Evolutionary conservation across 345 rosid species (phyloP).

Genomic region (Lumnitzera racemosa): DNA sequence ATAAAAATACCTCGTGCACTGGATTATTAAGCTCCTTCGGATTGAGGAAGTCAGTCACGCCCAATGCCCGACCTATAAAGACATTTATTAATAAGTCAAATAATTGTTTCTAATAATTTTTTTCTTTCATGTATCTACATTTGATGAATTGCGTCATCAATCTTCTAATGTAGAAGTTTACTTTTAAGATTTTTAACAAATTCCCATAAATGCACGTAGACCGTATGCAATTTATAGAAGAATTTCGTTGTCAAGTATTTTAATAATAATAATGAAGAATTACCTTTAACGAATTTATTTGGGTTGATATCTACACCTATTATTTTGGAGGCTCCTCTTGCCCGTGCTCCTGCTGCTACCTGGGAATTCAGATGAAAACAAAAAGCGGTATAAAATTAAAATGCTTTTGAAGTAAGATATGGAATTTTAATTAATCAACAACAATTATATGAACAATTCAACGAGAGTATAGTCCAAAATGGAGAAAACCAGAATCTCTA

Average conservation of each 20-base stretch:
- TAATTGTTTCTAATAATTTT: too few relatives aligned
- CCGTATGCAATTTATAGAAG: too few relatives aligned
- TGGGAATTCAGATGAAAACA: slow-evolving; percentile 5
- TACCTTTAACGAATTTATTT: slow-evolving; percentile 45
- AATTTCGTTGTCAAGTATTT: too few relatives aligned
- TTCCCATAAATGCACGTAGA: too few relatives aligned
- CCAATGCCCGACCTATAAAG: slow-evolving; percentile 23
- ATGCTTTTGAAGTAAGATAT: neutral
- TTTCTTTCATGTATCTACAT: too few relatives aligned
- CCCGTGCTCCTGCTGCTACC: slow-evolving; percentile 62
- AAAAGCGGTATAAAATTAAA: neutral
- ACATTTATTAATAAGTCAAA: too few relatives aligned
- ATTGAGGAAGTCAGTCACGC: slow-evolving; percentile 30
- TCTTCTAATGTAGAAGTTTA: too few relatives aligned
- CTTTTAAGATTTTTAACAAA: too few relatives aligned
- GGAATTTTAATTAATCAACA: neutral
- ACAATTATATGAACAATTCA: neutral
- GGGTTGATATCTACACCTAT: slow-evolving; percentile 54
- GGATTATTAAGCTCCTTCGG: slow-evolving; percentile 21
- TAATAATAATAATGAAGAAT: too few relatives aligned
- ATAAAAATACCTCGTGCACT: slow-evolving; percentile 20
- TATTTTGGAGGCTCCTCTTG: slow-evolving; percentile 54
- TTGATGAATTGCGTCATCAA: too few relatives aligned
- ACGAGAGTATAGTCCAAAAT: neutral
- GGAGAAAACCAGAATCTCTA: too few relatives aligned